These are phyloP conservation scores for Pleurotus sapidus DNA, from an alignment of 768 basidiomycete species.

Conservation along the genomic window DNA sequence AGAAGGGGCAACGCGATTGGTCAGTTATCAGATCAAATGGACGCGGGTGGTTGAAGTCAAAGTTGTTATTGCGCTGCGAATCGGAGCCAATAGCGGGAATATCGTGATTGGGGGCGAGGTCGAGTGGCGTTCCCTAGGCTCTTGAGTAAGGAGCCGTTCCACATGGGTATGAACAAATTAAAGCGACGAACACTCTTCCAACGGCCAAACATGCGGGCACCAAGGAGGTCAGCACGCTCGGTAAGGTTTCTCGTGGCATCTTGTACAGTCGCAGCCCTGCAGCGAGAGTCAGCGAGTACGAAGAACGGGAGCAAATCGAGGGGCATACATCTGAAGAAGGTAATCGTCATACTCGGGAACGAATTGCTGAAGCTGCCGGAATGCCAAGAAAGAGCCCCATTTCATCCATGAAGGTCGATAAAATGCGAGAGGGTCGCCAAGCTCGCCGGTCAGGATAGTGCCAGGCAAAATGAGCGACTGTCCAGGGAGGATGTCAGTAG, in stretches of 20 bases:
- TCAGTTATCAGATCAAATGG: not conserved
- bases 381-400: slow-evolving; percentile 30
- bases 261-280: slow-evolving; percentile 10
- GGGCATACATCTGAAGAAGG: slow-evolving; percentile 3
- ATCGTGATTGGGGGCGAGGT: slow-evolving; percentile 12
- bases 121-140: slow-evolving; percentile 3
- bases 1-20: slow-evolving; percentile 22
- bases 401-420: slow-evolving; percentile 18
- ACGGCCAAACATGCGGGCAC: slow-evolving; percentile 29
- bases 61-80: slow-evolving; percentile 21
- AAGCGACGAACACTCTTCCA: slow-evolving; percentile 24
- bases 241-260: slow-evolving; percentile 10
- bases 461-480: slow-evolving; percentile 12
- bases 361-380: slow-evolving; percentile 29
- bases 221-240: slow-evolving; percentile 23
- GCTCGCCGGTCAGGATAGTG: slow-evolving; percentile 13
- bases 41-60: slow-evolving; percentile 17
- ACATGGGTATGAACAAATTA: not conserved
- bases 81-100: slow-evolving; percentile 13
- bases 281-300: not conserved
- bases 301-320: not conserved
- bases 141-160: not conserved
- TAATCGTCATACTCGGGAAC: slow-evolving; percentile 28
- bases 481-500: slow-evolving; percentile 12
- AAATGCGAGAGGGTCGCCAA: slow-evolving; percentile 19